Conservation (phyloP, 768 basidiomycete genomes). For the Pisolithus microcarpus region DNA sequence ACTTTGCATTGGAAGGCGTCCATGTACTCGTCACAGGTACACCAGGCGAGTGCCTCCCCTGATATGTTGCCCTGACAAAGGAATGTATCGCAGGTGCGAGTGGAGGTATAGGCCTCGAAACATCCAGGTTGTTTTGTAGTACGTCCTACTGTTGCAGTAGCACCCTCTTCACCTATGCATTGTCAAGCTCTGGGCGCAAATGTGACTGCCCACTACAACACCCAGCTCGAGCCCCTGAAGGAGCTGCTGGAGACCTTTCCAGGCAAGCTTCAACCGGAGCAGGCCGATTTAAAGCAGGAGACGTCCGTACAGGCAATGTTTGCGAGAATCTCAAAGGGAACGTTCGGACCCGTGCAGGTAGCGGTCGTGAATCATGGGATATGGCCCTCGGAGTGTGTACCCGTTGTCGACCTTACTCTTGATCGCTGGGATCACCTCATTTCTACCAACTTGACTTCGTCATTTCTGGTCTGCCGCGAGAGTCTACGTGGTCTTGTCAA, state of each 20-base stretch:
- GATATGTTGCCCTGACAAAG: neutral
- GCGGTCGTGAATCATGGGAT: slow-evolving; percentile 58
- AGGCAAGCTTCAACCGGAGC: slow-evolving; percentile 27
- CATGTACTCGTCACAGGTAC: slow-evolving; percentile 67
- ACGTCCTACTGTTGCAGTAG: slow-evolving; percentile 11
- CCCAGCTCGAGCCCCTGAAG: slow-evolving; percentile 37
- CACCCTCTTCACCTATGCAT: neutral
- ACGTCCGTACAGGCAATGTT: slow-evolving; percentile 47
- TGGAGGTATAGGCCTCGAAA: slow-evolving; percentile 69
- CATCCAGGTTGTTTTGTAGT: slow-evolving; percentile 51
- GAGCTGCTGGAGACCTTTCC: slow-evolving; percentile 33
- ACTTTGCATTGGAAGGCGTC: slow-evolving; percentile 50
- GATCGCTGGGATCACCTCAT: slow-evolving; percentile 59
- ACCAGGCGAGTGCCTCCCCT: neutral
- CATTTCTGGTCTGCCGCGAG: slow-evolving; percentile 61
- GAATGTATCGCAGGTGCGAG: slow-evolving; percentile 47
- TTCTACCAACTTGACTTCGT: slow-evolving; percentile 54
- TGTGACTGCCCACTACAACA: slow-evolving; percentile 68
- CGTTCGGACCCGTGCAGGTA: slow-evolving; percentile 50
- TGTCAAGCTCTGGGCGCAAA: slow-evolving; percentile 57
- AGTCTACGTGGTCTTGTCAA: slow-evolving; percentile 43
- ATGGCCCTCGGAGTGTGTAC: slow-evolving; percentile 38
- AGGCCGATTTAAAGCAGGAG: slow-evolving; percentile 58
- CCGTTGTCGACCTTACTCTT: slow-evolving; percentile 52
- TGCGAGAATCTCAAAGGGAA: slow-evolving; percentile 25